phyloP scores from a whole-genome alignment of 805 yeast species.

The Candida corydali region DNA sequence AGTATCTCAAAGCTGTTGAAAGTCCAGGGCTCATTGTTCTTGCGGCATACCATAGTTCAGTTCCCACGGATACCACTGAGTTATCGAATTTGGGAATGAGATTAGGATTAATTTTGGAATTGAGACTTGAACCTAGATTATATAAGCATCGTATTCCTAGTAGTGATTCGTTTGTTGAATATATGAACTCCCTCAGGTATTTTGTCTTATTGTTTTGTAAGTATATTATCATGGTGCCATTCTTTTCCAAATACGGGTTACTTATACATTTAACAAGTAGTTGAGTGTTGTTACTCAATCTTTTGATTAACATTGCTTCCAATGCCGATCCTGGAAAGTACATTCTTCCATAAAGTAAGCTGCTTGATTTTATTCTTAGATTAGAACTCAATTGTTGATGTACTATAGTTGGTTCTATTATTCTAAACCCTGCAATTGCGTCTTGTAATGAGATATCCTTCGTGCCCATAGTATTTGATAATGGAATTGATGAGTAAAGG shows the following conservation, averaged over 20 bases:
- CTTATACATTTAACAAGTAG: conserved; percentile 71
- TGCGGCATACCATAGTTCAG: conserved; percentile 87
- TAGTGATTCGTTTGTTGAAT: conserved; percentile 78
- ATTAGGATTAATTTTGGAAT: conserved; percentile 25
- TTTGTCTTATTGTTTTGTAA: conserved; percentile 64
- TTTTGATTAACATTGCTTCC: conserved; percentile 80
- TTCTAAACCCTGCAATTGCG: conserved; percentile 64
- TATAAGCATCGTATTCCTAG: conserved; percentile 78
- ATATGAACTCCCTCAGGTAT: conserved; percentile 68
- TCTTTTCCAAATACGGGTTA: conserved; percentile 51
- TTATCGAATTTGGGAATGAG: conserved; percentile 45
- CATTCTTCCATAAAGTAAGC: conserved; percentile 78
- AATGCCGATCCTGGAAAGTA: conserved; percentile 81
- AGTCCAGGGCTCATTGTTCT: conserved; percentile 83
- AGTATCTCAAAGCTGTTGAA: conserved; percentile 78
- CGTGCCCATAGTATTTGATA: conserved; percentile 50
- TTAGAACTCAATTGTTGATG: background rate
- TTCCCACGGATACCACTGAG: conserved; percentile 70
- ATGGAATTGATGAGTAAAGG: conserved; percentile 61
- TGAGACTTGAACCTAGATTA: conserved; percentile 47
- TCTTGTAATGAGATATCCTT: conserved; percentile 55
- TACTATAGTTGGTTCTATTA: conserved; percentile 43
- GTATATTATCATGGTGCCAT: conserved; percentile 60
- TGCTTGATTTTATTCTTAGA: conserved; percentile 16
- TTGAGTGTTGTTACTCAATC: conserved; percentile 58